Evolutionary conservation across 1,139 yeast species (phyloP).

Genomic region (Pichia sp.): DNA sequence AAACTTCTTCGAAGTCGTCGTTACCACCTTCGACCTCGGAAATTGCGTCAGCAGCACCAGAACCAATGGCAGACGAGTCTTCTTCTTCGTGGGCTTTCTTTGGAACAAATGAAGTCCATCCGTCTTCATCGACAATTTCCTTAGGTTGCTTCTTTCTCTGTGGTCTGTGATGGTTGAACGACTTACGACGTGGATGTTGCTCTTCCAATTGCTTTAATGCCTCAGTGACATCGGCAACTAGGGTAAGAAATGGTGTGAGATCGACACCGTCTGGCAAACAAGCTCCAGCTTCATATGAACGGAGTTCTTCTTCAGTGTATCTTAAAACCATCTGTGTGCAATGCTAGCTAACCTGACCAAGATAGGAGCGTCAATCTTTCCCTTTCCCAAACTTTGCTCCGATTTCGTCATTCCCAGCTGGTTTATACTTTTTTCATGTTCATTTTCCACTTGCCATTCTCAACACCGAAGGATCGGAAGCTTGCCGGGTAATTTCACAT

Average conservation of each 20-base stretch:
- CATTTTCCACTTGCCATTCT: background rate
- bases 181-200: conserved; percentile 25
- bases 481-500: conserved; percentile 5
- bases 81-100: conserved; percentile 18
- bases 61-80: conserved; percentile 26
- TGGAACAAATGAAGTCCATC: conserved; percentile 63
- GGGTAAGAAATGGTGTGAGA: conserved; percentile 57
- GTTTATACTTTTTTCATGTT: conserved; percentile 1
- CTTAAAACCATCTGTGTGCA: conserved; percentile 11
- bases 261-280: conserved; percentile 58
- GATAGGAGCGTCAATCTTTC: background rate
- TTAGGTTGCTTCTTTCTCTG: conserved; percentile 55
- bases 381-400: background rate
- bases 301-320: conserved; percentile 68
- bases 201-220: conserved; percentile 29
- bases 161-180: conserved; percentile 35
- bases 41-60: conserved; percentile 25
- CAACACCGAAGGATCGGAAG: background rate
- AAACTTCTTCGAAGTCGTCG: conserved; percentile 14
- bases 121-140: conserved; percentile 62
- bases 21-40: conserved; percentile 39
- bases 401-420: background rate
- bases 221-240: conserved; percentile 58
- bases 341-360: background rate
- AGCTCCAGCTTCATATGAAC: conserved; percentile 52